Evolutionary conservation across 176 grass and related monocot genomes (phyloP), one percentile per base, ranked within the genome.

Genomic region (Ampelocalamus luodianensis): DNA sequence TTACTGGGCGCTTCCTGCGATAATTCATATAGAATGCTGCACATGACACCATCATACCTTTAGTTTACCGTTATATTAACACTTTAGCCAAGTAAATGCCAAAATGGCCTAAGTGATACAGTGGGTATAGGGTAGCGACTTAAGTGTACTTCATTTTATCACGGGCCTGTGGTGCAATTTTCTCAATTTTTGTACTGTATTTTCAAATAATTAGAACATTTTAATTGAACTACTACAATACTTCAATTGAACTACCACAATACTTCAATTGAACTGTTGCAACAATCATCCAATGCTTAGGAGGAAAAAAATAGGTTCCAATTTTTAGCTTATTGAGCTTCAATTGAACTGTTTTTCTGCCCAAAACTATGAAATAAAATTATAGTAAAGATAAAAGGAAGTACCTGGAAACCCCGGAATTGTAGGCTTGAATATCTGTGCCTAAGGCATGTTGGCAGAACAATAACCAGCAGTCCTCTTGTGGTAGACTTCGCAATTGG

Each of bases 391-490:
- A 64, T 46, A 29, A 66, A 48, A 69, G 8, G 5, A 51, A 10
- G 10, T 63, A 73, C 80, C 67, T 83, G 3, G 6, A 5, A 73
- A 29, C 37, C 29, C 7, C 4, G 23, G 1, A 56, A 70, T 69
- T 27, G 6, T 39, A 8, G 77, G 32, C 39, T 67, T 74, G 3
- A 6, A 0, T 5, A 14, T 90, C 45, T 34, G 26, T 43, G 27
- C 43, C n/a, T 5, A 65, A 36, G 23, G 70, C 58, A 40, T 53
- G 13, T 5, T 75, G 27, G 8, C 69, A 62, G 6, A 90, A 79
- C 55, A 93, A 88, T 45, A 42, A 66, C 79, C 66, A 88, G 53
- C 88, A 93, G 69, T 77, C 51, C 0, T 88, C 10, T 2, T 62
- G 36, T 26, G 79, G 23, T 49, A 93, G 60, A 20, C 17, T 0